Conservation (phyloP, 148 eudicot species). For the Cornus suecica region DNA sequence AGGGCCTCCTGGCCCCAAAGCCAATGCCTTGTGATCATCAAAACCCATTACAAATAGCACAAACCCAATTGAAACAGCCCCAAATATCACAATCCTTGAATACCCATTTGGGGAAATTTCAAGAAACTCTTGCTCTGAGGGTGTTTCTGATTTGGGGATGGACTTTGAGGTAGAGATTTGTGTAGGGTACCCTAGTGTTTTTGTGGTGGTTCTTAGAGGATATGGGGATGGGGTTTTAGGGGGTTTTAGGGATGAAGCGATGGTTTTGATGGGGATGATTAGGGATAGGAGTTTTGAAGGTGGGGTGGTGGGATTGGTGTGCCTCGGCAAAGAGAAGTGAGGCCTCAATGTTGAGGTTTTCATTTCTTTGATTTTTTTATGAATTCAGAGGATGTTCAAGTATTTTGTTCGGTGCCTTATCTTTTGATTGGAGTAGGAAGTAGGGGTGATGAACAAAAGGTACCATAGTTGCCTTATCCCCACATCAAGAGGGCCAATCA, state of each 20-base stretch:
- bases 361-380: not conserved
- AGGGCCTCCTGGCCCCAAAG: slow-evolving; percentile 89
- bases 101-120: slow-evolving; percentile 3
- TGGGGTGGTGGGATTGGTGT: not conserved
- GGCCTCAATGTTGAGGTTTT: not conserved
- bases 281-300: not conserved
- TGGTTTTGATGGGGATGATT: not conserved
- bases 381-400: not conserved
- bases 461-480: not conserved
- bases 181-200: not conserved
- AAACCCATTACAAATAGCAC: slow-evolving; percentile 40
- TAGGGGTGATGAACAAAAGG: not conserved
- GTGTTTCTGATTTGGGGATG: not conserved
- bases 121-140: not conserved
- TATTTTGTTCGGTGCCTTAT: not conserved
- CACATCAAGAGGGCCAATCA: not conserved
- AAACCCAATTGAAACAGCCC: slow-evolving; percentile 50
- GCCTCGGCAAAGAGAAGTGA: not conserved
- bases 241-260: not conserved
- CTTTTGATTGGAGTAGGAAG: not conserved
- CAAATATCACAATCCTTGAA: slow-evolving; percentile 30
- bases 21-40: slow-evolving; percentile 61
- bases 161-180: not conserved
- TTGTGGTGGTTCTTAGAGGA: too few relatives aligned
- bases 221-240: not conserved